Evolutionary conservation across 148 eudicot species (phyloP), one percentile per base, ranked within the genome.

Genomic region (Silene conica): DNA sequence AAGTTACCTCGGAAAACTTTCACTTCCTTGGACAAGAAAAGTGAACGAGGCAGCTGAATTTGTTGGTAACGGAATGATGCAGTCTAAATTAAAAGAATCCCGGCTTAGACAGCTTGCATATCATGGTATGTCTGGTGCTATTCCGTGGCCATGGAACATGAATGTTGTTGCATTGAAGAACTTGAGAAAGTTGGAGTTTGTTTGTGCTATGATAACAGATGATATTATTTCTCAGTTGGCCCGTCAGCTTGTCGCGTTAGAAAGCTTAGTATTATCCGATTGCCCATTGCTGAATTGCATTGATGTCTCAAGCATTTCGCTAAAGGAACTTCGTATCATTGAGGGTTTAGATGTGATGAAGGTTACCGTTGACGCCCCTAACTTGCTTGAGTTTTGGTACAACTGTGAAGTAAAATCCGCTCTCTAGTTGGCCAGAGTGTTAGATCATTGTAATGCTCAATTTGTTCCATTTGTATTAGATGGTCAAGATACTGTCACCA

Each of bases 1-100:
- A 50, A 11, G 4, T 5, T 50, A 25, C n/a, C 31, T 59, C 26
- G 16, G 45, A 23, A 43, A 46, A 7, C 38, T 20, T 7, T 21
- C 64, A 19, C 63, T 73, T 73, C 69, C 59, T 48, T 72, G 66
- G 74, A 58, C 0, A 25, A 66, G 21, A 66, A 66, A 38, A 19
- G 52, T 41, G 3, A 8, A 18, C 38, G 23, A n/a, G 5, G 22
- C 50, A n/a, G 1, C 22, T 11, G 69, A 66, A 66, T 9, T 5
- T 45, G 12, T 3, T 23, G 66, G 38, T 25, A 8, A 31, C 22
- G 41, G 38, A 62, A 61, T 26, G 25, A 22, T 20, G 21, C 50
- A 65, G 5, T 34, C 50, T 0, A 65, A 65, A 20, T 10, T 65
- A 50, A 38, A 41, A 18, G 11, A 23, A 66, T 34, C 14, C 23